Evolutionary conservation across 768 basidiomycete genomes (phyloP).

Genomic region (Pluteus cervinus): DNA sequence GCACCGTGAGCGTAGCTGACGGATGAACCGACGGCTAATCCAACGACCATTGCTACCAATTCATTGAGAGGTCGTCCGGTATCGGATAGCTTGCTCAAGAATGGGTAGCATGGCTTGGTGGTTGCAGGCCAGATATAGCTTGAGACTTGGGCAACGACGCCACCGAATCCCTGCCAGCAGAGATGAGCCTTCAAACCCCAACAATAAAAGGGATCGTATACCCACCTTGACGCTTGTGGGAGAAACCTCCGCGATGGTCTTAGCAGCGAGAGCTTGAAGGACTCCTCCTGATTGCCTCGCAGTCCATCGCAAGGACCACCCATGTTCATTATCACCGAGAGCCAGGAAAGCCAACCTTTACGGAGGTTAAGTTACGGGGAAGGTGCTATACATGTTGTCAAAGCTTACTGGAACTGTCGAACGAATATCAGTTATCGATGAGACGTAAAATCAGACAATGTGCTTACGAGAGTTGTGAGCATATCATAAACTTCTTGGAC

Average conservation of each 20-base stretch:
- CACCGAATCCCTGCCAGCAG: too few species aligned
- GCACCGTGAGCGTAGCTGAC: slow-evolving; percentile 41
- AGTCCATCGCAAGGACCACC: slow-evolving; percentile 22
- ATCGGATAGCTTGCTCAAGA: slow-evolving; percentile 30
- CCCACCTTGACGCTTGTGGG: slow-evolving; percentile 22
- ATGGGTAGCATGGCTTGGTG: slow-evolving; percentile 29
- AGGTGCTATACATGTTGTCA: too few species aligned
- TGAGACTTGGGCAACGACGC: too few species aligned
- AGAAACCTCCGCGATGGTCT: slow-evolving; percentile 19
- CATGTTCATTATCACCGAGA: slow-evolving; percentile 24
- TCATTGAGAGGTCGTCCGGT: slow-evolving; percentile 34
- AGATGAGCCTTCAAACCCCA: not conserved
- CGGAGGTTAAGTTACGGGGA: not conserved
- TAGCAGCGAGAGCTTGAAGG: slow-evolving; percentile 25
- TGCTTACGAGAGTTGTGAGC: slow-evolving; percentile 26
- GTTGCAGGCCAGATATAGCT: slow-evolving; percentile 2
- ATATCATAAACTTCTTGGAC: slow-evolving; percentile 43
- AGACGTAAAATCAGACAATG: not conserved
- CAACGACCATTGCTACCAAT: slow-evolving; percentile 36
- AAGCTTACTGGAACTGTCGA: slow-evolving; percentile 5
- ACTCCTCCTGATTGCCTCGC: slow-evolving; percentile 22
- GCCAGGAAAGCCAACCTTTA: slow-evolving; percentile 21
- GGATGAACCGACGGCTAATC: slow-evolving; percentile 40
- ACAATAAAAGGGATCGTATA: not conserved
- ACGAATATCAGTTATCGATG: not conserved